phyloP scores from a whole-genome alignment of 768 basidiomycete species.

The Lactifluus hygrophoroides region DNA sequence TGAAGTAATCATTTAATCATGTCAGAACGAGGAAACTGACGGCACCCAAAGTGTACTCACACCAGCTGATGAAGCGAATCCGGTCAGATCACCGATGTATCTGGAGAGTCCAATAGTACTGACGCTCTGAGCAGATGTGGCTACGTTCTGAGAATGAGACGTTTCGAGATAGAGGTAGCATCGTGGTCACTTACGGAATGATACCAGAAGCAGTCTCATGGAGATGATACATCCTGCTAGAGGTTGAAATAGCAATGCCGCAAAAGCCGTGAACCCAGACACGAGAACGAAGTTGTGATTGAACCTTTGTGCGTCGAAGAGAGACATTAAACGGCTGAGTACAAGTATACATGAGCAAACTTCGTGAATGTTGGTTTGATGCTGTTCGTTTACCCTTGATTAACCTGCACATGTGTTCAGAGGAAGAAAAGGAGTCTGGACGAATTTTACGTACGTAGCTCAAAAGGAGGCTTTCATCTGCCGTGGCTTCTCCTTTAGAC shows the following conservation, averaged over 20 bases:
- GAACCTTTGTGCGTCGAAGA: conserved; percentile 36
- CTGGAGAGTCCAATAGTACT: conserved; percentile 13
- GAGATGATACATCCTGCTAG: conserved; percentile 37
- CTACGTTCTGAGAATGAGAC: neutral
- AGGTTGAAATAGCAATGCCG: conserved; percentile 46
- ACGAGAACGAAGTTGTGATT: conserved; percentile 47
- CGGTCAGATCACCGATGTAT: neutral
- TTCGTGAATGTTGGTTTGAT: no score
- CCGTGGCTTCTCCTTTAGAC: no score
- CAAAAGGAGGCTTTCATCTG: no score
- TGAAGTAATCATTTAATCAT: neutral
- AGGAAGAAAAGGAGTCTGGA: no score
- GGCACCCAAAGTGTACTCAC: conserved; percentile 27
- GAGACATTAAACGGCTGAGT: neutral
- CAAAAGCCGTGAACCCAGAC: conserved; percentile 42
- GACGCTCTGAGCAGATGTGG: conserved; percentile 2
- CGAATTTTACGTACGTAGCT: no score
- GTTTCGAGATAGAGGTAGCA: neutral
- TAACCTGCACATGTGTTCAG: neutral
- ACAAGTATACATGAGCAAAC: neutral
- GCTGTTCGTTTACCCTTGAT: no score
- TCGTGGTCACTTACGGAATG: conserved; percentile 25
- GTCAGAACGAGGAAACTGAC: conserved; percentile 19
- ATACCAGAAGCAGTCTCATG: conserved; percentile 23
- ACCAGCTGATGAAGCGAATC: conserved; percentile 16